phyloP scores from a whole-genome alignment of 2,329 filamentous ascomycete species.

The Fonsecaea multimorphosa region DNA sequence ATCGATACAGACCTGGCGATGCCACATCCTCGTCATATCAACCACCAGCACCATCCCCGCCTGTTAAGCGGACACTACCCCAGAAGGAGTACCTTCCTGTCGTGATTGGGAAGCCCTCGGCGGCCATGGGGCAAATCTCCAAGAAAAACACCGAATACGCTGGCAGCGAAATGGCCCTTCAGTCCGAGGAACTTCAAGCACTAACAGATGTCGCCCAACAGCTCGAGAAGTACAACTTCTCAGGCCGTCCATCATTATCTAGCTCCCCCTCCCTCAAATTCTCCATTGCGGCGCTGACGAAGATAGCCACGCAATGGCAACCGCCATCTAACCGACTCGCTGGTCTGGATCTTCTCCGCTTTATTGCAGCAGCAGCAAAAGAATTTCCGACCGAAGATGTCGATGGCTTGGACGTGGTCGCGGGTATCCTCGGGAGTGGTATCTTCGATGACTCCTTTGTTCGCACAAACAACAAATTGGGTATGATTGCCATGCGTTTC shows the following conservation, averaged over 20 bases:
- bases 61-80: conserved; percentile 60
- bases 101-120: conserved; percentile 70
- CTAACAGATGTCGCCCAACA: conserved; percentile 67
- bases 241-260: conserved; percentile 44
- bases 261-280: conserved; percentile 39
- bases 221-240: conserved; percentile 58
- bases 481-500: conserved; percentile 83
- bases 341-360: conserved; percentile 84
- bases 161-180: conserved; percentile 75
- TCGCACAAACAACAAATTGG: conserved; percentile 70
- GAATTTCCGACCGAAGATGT: conserved; percentile 67
- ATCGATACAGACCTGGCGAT: conserved; percentile 78
- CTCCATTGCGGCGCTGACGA: conserved; percentile 67
- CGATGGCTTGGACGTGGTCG: conserved; percentile 63
- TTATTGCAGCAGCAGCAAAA: conserved; percentile 72
- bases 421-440: conserved; percentile 63
- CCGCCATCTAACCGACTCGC: conserved; percentile 80
- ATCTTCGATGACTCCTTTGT: conserved; percentile 65
- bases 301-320: conserved; percentile 74
- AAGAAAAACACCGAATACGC: conserved; percentile 75
- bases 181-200: conserved; percentile 70
- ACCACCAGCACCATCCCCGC: conserved; percentile 37
- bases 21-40: conserved; percentile 50
- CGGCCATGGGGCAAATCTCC: conserved; percentile 76
- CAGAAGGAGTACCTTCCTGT: conserved; percentile 82